These are phyloP conservation scores for Ogataea ramenticola DNA, from an alignment of 805 yeast genomes.

Conservation along the genomic window DNA sequence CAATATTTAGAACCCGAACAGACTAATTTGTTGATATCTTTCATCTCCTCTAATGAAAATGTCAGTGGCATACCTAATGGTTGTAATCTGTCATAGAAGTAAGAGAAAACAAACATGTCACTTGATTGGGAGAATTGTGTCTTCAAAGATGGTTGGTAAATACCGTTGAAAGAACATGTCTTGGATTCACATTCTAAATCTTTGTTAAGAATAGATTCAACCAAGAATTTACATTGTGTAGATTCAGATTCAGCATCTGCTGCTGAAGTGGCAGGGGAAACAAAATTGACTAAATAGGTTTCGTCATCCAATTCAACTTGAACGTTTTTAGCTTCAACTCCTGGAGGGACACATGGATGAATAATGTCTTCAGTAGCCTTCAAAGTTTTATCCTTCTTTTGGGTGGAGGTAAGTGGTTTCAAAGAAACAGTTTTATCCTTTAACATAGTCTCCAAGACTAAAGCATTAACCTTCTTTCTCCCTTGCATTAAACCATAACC, in stretches of 20 bases:
- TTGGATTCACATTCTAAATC: slow-evolving; percentile 64
- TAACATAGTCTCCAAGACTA: slow-evolving; percentile 48
- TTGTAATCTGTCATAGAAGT: slow-evolving; percentile 88
- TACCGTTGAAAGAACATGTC: slow-evolving; percentile 96
- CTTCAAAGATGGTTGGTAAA: slow-evolving; percentile 89
- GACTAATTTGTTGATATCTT: slow-evolving; percentile 73
- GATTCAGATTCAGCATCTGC: slow-evolving; percentile 41
- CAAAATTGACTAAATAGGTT: slow-evolving; percentile 26
- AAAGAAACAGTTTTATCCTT: slow-evolving; percentile 24
- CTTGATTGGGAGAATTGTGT: slow-evolving; percentile 63
- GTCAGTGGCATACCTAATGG: slow-evolving; percentile 93
- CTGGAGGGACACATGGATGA: slow-evolving; percentile 90
- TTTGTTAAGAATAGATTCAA: slow-evolving; percentile 79
- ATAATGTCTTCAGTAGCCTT: slow-evolving; percentile 39
- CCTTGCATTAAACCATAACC: slow-evolving; percentile 97
- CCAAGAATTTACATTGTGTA: slow-evolving; percentile 78
- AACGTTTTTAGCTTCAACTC: slow-evolving; percentile 49
- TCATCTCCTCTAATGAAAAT: slow-evolving; percentile 78
- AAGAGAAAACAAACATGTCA: slow-evolving; percentile 88
- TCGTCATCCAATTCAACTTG: slow-evolving; percentile 45
- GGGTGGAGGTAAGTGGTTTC: slow-evolving; percentile 22
- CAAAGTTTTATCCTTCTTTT: slow-evolving; percentile 29
- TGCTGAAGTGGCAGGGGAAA: slow-evolving; percentile 23
- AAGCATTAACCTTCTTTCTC: slow-evolving; percentile 67
- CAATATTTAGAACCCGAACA: slow-evolving; percentile 79